Evolutionary conservation across 2,329 filamentous ascomycete genomes (phyloP).

Genomic region (Ophiostoma montium): DNA sequence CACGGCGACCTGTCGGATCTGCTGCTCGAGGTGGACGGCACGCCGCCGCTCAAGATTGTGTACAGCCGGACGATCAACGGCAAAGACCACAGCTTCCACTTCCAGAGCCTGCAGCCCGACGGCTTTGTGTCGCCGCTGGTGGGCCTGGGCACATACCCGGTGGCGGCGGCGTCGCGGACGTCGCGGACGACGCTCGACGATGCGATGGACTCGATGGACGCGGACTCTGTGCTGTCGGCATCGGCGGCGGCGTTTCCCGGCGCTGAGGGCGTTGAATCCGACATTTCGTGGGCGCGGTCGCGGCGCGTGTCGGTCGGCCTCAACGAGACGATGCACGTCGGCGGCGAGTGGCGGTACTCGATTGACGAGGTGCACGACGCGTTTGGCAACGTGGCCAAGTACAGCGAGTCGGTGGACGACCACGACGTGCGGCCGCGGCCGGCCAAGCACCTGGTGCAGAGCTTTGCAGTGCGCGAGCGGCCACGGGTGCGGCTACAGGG

Average conservation of each 20-base stretch:
- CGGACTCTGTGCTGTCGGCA: slow-evolving; percentile 17
- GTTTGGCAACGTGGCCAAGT: slow-evolving; percentile 74
- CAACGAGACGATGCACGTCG: slow-evolving; percentile 72
- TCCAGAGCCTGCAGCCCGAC: slow-evolving; percentile 87
- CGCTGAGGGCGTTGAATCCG: slow-evolving; percentile 44
- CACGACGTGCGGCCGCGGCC: slow-evolving; percentile 45
- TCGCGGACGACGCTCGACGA: no score
- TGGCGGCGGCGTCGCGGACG: no score
- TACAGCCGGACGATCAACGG: slow-evolving; percentile 83
- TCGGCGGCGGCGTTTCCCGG: no score
- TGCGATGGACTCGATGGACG: not conserved
- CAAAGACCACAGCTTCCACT: slow-evolving; percentile 70
- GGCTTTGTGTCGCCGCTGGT: slow-evolving; percentile 66
- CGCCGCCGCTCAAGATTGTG: slow-evolving; percentile 79
- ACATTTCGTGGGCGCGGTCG: slow-evolving; percentile 67
- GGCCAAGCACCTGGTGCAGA: slow-evolving; percentile 52
- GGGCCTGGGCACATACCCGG: slow-evolving; percentile 36
- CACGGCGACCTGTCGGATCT: slow-evolving; percentile 79
- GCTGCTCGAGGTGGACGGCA: slow-evolving; percentile 69
- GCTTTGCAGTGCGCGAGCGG: slow-evolving; percentile 75
- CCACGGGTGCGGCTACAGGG: slow-evolving; percentile 57
- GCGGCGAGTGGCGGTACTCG: slow-evolving; percentile 77
- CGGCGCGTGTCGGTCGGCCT: slow-evolving; percentile 66
- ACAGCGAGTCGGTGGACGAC: slow-evolving; percentile 53
- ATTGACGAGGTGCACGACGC: slow-evolving; percentile 88